These are phyloP conservation scores for Tetrahymena borealis DNA, from an alignment of 73 alveolate species.

Conservation along the genomic window DNA sequence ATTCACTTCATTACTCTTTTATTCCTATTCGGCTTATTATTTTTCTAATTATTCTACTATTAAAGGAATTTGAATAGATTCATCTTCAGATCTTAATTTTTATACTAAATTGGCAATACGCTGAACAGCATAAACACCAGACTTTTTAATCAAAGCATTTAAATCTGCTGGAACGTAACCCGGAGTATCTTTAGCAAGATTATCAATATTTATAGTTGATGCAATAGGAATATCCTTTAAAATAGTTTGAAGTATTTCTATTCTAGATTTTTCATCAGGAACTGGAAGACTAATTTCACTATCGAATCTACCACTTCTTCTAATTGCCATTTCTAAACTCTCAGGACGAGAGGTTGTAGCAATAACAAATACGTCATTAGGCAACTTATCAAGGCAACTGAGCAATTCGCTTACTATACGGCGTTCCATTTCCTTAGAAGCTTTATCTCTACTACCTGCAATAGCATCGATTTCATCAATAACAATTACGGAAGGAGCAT, in stretches of 20 bases:
- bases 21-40: conserved; percentile 68
- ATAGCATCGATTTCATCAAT: conserved; percentile 98
- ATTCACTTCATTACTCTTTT: conserved; percentile 34
- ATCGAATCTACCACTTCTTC: conserved; percentile 99
- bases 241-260: conserved; percentile 65
- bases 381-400: conserved; percentile 94
- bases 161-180: conserved; percentile 99
- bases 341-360: conserved; percentile 94
- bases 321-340: conserved; percentile 88
- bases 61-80: conserved; percentile 61
- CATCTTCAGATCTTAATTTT: conserved; percentile 58
- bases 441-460: conserved; percentile 96
- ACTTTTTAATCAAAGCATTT: conserved; percentile 77
- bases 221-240: conserved; percentile 61
- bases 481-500: conserved; percentile 94
- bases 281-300: conserved; percentile 96
- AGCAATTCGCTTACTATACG: conserved; percentile 95
- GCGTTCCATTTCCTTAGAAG: conserved; percentile 97
- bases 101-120: conserved; percentile 27
- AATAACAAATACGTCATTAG: conserved; percentile 53
- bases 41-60: conserved; percentile 25
- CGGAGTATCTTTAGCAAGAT: conserved; percentile 94
- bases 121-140: conserved; percentile 78
- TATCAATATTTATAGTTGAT: conserved; percentile 62
- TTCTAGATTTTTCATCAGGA: conserved; percentile 90